Conservation (phyloP, 1,139 yeast species). For the Hyphopichia khmerensis region DNA sequence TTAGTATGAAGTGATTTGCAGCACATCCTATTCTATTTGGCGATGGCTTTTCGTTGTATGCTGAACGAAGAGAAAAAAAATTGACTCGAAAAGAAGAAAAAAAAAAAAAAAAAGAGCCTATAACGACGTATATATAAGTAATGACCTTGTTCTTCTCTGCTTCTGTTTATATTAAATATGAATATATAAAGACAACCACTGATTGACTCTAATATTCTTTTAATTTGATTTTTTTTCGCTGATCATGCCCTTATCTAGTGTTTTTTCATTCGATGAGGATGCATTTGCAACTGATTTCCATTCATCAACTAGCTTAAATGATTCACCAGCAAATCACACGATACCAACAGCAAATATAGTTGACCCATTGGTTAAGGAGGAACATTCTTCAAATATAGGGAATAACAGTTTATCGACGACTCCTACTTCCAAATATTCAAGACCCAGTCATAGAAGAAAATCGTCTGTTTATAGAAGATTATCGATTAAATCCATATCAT, state of each 20-base stretch:
- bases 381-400: too few species aligned
- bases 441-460: conserved; percentile 13
- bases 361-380: too few species aligned
- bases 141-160: neutral
- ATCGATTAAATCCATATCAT: conserved; percentile 17
- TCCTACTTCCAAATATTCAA: conserved; percentile 1
- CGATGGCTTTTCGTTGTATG: too few species aligned
- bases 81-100: too few species aligned
- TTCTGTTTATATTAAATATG: neutral
- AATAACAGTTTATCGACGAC: neutral
- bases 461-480: conserved; percentile 24
- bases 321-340: neutral
- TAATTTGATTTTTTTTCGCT: too few species aligned
- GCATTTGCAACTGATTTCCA: conserved; percentile 7
- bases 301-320: neutral
- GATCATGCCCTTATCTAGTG: conserved; percentile 1
- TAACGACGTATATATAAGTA: too few species aligned
- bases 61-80: too few species aligned
- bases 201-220: too few species aligned
- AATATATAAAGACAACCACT: neutral
- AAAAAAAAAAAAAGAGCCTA: too few species aligned
- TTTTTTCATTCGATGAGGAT: conserved; percentile 25
- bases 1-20: too few species aligned
- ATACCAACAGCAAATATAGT: too few species aligned
- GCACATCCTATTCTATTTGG: too few species aligned